Evolutionary conservation across 257 asterid species (phyloP).

Genomic region (Gynochthodes officinalis): DNA sequence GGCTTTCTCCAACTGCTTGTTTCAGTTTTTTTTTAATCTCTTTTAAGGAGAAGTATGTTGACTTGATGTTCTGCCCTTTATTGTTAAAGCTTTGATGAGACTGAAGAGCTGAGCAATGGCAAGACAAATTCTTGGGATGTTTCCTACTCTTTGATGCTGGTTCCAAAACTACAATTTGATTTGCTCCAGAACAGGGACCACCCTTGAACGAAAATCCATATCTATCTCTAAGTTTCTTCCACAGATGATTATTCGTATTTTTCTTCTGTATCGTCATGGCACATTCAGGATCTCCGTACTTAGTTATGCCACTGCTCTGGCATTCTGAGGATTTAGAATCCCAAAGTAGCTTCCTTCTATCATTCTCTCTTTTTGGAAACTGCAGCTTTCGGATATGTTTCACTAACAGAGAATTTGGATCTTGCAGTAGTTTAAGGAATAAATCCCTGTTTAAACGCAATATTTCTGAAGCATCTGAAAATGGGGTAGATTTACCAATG

Average conservation of each 20-base stretch:
- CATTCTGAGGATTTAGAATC: slow-evolving; percentile 17
- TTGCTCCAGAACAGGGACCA: slow-evolving; percentile 23
- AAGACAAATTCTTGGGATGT: slow-evolving; percentile 27
- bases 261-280: slow-evolving; percentile 12
- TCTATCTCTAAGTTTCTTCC: slow-evolving; percentile 26
- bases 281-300: slow-evolving; percentile 16
- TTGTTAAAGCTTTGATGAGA: slow-evolving; percentile 21
- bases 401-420: slow-evolving; percentile 33
- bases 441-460: slow-evolving; percentile 41
- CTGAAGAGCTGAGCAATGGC: slow-evolving; percentile 53
- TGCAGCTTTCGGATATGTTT: slow-evolving; percentile 21
- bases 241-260: neutral
- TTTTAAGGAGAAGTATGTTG: slow-evolving; percentile 43
- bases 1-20: slow-evolving; percentile 43
- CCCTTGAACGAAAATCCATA: slow-evolving; percentile 18
- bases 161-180: slow-evolving; percentile 53
- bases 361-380: slow-evolving; percentile 19
- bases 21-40: slow-evolving; percentile 60
- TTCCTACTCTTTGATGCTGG: slow-evolving; percentile 35
- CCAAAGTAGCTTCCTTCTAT: slow-evolving; percentile 13
- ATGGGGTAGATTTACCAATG: slow-evolving; percentile 37
- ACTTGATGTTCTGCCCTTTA: slow-evolving; percentile 30
- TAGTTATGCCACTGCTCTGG: neutral
- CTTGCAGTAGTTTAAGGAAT: slow-evolving; percentile 41
- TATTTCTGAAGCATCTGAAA: slow-evolving; percentile 55